Base-by-base conservation (phyloP, 2,329 filamentous ascomycete genomes). In the Corinectria fuckeliana region DNA sequence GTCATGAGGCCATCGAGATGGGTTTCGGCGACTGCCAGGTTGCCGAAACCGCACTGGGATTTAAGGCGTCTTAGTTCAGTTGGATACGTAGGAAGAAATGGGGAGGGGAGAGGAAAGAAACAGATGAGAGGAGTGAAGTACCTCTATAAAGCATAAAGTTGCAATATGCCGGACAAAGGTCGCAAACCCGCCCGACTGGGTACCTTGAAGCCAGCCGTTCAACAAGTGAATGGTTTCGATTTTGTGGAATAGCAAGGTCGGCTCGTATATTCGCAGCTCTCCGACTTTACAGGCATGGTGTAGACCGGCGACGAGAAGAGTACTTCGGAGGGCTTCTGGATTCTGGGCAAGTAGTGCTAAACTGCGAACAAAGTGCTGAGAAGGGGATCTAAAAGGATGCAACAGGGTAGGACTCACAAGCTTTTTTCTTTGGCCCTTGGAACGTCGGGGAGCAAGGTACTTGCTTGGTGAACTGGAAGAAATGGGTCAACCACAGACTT, bases 231-330 rank as follows among this genome's bases (percentile, higher is more conserved):
- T 69, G 0, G 63, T 64, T 0, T 62, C 63, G 1, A 69, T 50
- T 49, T 70, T 70, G 10, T 70, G 68, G 0, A 65, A 66, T 1
- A 70, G 10, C 3, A 70, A 65, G 0, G 68, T 69, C 2, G 61
- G 26, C 0, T 70, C 64, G 5, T 66, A 70, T 0, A 53, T 61
- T 14, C 61, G 20, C 6, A 65, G 44, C 1, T 67, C 66, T 0
- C 68, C 64, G 0, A 62, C 59, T 1, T 60, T 66, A 66, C 66
- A 70, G 7, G 68, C 64, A 14, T 70, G 69, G 28, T 70, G 68
- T 1, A 68, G 2, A 1, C 64, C 62, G 0, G 68, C 68, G 0
- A 70, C 50, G 0, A 70, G 62, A 3, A 70, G 42, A 4, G 68
- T 70, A 13, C 69, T 58, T 1, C 66, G 58, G 0, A 70, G 50